These are phyloP conservation scores for Apiospora saccharicola DNA, from an alignment of 2,329 filamentous ascomycete species.

Conservation along the genomic window DNA sequence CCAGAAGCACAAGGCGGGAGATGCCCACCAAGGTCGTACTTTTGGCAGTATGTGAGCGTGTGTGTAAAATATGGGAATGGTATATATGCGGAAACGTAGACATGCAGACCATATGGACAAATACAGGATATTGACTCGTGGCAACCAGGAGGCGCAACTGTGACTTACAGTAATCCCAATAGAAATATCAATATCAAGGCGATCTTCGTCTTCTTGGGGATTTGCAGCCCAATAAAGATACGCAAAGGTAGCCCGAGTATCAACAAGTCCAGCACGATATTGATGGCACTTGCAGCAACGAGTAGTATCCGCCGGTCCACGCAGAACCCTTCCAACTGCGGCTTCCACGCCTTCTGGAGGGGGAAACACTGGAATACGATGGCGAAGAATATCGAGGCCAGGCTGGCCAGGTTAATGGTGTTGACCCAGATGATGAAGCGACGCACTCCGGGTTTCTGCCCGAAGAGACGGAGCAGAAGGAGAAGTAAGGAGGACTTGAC, in stretches of 20 bases:
- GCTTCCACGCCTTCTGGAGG: conserved; percentile 44
- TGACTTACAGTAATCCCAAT: conserved; percentile 42
- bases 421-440: conserved; percentile 42
- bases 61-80: background rate
- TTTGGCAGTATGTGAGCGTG: background rate
- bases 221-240: conserved; percentile 50
- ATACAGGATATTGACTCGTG: too few relatives aligned
- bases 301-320: conserved; percentile 43
- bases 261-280: conserved; percentile 51
- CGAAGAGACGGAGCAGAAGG: conserved; percentile 52
- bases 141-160: too few relatives aligned
- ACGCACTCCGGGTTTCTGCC: conserved; percentile 45
- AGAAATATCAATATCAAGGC: conserved; percentile 50
- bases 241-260: conserved; percentile 49
- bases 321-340: conserved; percentile 38
- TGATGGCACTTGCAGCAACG: conserved; percentile 45
- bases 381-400: conserved; percentile 40
- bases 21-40: conserved; percentile 47
- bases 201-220: conserved; percentile 46
- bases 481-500: conserved; percentile 54
- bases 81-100: background rate
- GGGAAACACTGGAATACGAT: conserved; percentile 56
- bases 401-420: conserved; percentile 42
- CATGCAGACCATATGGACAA: background rate
- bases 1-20: conserved; percentile 43